Evolutionary conservation across 2,329 filamentous ascomycete species (phyloP).

Genomic region (Fusarium clavum): DNA sequence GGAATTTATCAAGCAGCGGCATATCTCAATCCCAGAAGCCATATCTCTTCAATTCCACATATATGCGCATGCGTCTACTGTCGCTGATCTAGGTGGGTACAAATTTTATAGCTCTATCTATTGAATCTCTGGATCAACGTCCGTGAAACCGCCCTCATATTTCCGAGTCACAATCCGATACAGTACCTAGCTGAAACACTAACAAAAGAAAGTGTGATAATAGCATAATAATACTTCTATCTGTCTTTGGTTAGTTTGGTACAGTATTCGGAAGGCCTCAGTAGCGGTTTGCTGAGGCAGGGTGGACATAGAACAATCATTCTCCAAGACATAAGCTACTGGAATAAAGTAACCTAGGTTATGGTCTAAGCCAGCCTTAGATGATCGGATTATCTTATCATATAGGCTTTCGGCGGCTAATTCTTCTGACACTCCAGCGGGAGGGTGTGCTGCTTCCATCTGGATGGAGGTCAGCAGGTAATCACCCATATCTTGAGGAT

Average conservation of each 20-base stretch:
- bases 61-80: neutral
- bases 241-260: too few species aligned
- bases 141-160: neutral
- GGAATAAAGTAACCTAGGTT: too few species aligned
- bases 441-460: neutral
- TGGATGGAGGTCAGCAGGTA: neutral
- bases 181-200: neutral
- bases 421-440: fast-evolving
- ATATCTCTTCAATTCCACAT: neutral
- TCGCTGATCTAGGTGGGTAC: neutral
- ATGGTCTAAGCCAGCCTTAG: too few species aligned
- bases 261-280: too few species aligned
- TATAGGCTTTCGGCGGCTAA: neutral
- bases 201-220: neutral
- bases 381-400: too few species aligned
- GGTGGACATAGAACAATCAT: too few species aligned
- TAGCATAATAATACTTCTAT: too few species aligned
- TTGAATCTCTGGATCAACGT: neutral
- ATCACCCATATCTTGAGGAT: neutral
- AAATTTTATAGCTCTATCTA: neutral
- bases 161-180: neutral
- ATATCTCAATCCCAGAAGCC: neutral
- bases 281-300: too few species aligned
- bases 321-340: too few species aligned
- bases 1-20: neutral